Base-by-base conservation (phyloP, 2,329 filamentous ascomycete species). In the Periglandula ipomoeae region DNA sequence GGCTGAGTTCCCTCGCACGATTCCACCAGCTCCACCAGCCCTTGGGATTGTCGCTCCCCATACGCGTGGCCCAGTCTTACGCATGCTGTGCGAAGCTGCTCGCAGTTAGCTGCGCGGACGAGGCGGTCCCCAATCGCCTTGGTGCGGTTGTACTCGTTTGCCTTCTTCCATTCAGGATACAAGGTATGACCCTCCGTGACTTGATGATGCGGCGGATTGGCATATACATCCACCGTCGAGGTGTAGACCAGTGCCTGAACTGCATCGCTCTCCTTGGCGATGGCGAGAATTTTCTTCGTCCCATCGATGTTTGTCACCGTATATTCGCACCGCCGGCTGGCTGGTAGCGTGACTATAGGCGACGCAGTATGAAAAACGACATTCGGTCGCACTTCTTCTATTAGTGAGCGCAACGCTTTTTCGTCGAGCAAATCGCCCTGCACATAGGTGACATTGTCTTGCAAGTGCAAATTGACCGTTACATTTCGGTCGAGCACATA, bases 1-100 rank as follows among this genome's bases (percentile, higher is more conserved):
- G 62, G 60, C 55, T 65, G 59, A 44, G 68, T 65, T 13, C 58
- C 58, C 2, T 64, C 64, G 23, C 69, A 62, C 62, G 68, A 64
- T 53, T 58, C 56, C 2, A 63, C 54, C 4, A 58, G 49, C 22
- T 58, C 57, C 1, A 52, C 52, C 39, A 65, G 51, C 1, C 57
- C 59, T 32, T 65, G 61, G 1, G 56, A 32, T 27, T 60, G 56
- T 3, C 62, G 56, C 44, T 65, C 61, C 15, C 67, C 67, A 46
- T 68, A 69, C 0, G 64, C 58, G 49, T 60, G 57, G 0, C 58
- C 60, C 0, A 62, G 55, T 0, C 63, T 56, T 2, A 70, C 38
- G 1, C 44, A 44, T 1, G 52, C 54, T 0, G 65, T 65, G 6
- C 54, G 52, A 3, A 68, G 51, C 3, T 37, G 46, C 0, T 52